Percentiles rank a stretch among this genome's conserved stretches.
These are phyloP conservation scores for Paecilomyces niveus DNA, from an alignment of 2,329 filamentous ascomycete genomes.

Conservation along the genomic window DNA sequence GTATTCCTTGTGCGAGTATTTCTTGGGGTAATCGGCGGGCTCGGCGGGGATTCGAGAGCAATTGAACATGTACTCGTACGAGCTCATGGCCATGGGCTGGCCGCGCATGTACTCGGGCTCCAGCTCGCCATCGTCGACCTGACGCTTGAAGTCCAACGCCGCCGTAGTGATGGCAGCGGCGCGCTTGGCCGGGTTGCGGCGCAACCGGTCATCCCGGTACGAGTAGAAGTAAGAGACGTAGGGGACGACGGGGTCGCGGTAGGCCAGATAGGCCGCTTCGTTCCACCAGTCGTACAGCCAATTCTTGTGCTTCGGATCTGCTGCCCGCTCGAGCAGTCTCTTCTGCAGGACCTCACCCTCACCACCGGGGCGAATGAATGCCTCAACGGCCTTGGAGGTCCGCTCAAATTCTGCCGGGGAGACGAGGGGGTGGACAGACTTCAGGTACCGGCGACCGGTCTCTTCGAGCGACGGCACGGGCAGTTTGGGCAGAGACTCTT, in stretches of 20 bases:
- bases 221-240: constrained; percentile 99
- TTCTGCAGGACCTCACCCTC: constrained; percentile 79
- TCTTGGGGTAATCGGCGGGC: constrained; percentile 74
- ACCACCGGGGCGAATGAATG: constrained; percentile 83
- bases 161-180: constrained; percentile 84
- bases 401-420: constrained; percentile 51
- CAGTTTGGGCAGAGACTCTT: constrained; percentile 57
- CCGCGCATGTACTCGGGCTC: constrained; percentile 99
- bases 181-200: constrained; percentile 83
- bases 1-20: constrained; percentile 67
- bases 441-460: constrained; percentile 57
- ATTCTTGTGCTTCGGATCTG: constrained; percentile 77
- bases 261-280: constrained; percentile 80
- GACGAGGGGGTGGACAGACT: constrained; percentile 59
- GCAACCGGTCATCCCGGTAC: constrained; percentile 83
- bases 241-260: constrained; percentile 91
- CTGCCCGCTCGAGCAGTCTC: constrained; percentile 70
- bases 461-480: constrained; percentile 59
- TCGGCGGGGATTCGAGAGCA: constrained; percentile 75
- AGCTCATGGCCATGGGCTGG: constrained; percentile 95
- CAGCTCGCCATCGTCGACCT: constrained; percentile 72
- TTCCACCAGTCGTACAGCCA: constrained; percentile 99
- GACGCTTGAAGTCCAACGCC: constrained; percentile 86
- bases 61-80: constrained; percentile 99
- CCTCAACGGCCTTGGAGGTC: constrained; percentile 73